Evolutionary conservation across 2,329 filamentous ascomycete species (phyloP), one percentile per base, ranked within the genome.

Genomic region (Ceratocystis diversiconidia): DNA sequence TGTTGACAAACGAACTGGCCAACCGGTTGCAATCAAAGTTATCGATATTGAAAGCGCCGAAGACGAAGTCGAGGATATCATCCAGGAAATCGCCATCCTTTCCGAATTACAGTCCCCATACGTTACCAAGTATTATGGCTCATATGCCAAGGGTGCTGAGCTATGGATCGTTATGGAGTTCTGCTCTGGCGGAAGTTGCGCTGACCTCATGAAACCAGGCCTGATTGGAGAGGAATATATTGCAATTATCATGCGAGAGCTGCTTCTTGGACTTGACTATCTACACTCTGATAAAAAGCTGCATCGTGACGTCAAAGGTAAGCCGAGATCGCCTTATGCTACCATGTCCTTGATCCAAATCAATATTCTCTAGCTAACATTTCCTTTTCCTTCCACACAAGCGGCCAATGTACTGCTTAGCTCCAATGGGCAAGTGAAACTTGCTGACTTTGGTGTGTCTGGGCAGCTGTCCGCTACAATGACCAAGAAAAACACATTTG

Each of bases 161-260:
- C 78, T 99, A 72, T 99, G 94, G 94, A 99, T 99, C 71, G 91
- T 97, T 74, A 99, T 99, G 94, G 94, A 99, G 76, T 99, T 94
- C 73, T 99, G 94, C 76, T 92, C 92, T 1, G 94, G 94, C 25
- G 94, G 94, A 3, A 97, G 92, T 76, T 97, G 94, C 73, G 91
- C 90, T 61, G 94, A 97, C 74, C 79, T 99, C 68, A 89, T 99
- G 87, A 95, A 95, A 77, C 91, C 94, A 0, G 94, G 94, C 28
- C 77, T 87, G 50, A 92, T 99, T 68, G 85, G 87, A 22, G 94
- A 99, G 76, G 91, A 96, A 70, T 96, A 97, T 75, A 97, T 99
- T 72, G 90, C 90, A 71, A 96, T 99, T 71, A 95, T 99, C 68
- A 80, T 96, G 65, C 83, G 90, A 68, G 94, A 99, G 77, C 77